phyloP scores from a whole-genome alignment of 2,329 filamentous ascomycete genomes.

The Colletotrichum noveboracense region DNA sequence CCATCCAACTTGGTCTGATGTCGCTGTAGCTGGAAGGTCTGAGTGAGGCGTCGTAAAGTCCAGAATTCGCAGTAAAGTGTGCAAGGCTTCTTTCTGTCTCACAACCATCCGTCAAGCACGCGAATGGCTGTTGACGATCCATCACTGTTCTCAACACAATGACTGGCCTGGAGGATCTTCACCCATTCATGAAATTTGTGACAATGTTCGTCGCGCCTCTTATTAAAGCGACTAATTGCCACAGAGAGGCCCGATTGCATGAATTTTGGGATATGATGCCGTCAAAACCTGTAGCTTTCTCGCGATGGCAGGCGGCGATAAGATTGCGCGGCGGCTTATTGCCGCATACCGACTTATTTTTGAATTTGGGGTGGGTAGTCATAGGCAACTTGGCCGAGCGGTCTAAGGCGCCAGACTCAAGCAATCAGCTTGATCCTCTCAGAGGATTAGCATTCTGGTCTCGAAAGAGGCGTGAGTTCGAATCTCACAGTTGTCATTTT shows the following conservation, averaged over 20 bases:
- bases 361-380: fast-evolving
- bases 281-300: not conserved
- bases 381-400: not conserved
- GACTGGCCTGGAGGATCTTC: not conserved
- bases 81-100: not conserved
- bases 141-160: not conserved
- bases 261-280: not conserved
- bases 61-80: not conserved
- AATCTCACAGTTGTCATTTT: slow-evolving; percentile 2
- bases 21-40: not conserved
- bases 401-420: slow-evolving; percentile 7
- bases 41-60: not conserved
- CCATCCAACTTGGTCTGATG: not conserved
- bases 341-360: not conserved
- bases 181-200: not conserved
- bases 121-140: not conserved
- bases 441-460: not conserved
- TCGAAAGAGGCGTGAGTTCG: slow-evolving; percentile 5
- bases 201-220: not conserved
- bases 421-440: not conserved
- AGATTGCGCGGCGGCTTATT: not conserved
- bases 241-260: not conserved
- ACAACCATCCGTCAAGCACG: not conserved
- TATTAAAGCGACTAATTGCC: not conserved
- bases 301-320: not conserved